phyloP scores from a whole-genome alignment of 768 basidiomycete genomes.

The Strobilomyces confusus region DNA sequence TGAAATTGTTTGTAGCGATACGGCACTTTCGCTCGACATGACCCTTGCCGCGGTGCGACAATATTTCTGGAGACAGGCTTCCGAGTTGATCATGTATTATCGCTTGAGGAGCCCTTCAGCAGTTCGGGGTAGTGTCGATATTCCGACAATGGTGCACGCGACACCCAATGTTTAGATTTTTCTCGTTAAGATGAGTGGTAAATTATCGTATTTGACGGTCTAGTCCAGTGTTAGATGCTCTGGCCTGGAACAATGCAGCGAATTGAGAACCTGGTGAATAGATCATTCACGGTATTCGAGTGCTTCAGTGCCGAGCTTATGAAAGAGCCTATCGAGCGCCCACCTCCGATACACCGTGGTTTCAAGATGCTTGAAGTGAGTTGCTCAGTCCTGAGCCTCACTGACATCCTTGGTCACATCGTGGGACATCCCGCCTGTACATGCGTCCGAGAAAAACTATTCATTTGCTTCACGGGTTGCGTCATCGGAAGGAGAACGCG shows the following conservation, averaged over 20 bases:
- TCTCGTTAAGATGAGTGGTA: slow-evolving; percentile 1
- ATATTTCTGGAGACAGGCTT: slow-evolving; percentile 77
- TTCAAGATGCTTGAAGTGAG: background rate
- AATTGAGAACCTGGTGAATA: too few relatives aligned
- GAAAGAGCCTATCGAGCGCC: too few relatives aligned
- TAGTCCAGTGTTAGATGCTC: background rate
- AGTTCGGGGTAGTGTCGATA: slow-evolving; percentile 1
- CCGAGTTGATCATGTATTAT: slow-evolving; percentile 76
- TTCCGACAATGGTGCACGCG: background rate
- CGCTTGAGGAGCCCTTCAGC: slow-evolving; percentile 39
- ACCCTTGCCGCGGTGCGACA: slow-evolving; percentile 89
- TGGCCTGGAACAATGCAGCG: background rate
- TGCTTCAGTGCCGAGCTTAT: too few relatives aligned
- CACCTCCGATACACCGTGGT: background rate
- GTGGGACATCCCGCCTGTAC: background rate
- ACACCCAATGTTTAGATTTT: background rate
- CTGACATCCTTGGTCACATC: background rate
- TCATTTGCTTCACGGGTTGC: too few relatives aligned
- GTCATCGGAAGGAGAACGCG: too few relatives aligned
- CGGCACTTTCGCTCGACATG: slow-evolving; percentile 80
- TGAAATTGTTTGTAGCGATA: slow-evolving; percentile 87
- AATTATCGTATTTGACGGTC: slow-evolving; percentile 22
- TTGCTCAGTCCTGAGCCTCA: background rate
- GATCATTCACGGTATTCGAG: too few relatives aligned
- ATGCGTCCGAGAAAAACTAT: background rate